These are phyloP conservation scores for Sicyos baderoa DNA, from an alignment of 306 rosid genomes.

Conservation along the genomic window DNA sequence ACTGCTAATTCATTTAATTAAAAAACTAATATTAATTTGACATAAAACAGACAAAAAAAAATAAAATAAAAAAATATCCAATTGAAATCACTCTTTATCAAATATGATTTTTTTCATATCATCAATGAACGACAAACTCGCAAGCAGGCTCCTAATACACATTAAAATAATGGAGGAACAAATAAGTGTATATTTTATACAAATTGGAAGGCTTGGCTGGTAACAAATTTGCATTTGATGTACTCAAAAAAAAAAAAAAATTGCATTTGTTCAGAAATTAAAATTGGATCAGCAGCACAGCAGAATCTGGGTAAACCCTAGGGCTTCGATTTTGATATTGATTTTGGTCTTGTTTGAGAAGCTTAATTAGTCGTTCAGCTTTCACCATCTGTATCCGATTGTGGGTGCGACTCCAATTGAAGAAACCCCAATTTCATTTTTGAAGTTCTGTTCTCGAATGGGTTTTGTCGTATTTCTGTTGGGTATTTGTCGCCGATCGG, in stretches of 20 bases:
- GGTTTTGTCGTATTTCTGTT: slow-evolving; percentile 29
- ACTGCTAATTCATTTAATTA: too few species aligned
- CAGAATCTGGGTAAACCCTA: neutral
- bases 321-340: slow-evolving; percentile 3
- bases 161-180: neutral
- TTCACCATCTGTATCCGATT: slow-evolving; percentile 65
- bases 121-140: too few species aligned
- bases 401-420: slow-evolving; percentile 55
- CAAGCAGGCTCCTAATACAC: neutral
- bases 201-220: neutral
- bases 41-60: too few species aligned
- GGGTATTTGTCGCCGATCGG: slow-evolving; percentile 28
- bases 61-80: too few species aligned
- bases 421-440: slow-evolving; percentile 53
- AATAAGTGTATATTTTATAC: neutral
- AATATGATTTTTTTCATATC: neutral
- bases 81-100: too few species aligned
- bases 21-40: too few species aligned
- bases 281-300: neutral
- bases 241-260: too few species aligned
- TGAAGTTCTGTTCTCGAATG: slow-evolving; percentile 38
- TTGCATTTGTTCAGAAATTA: neutral
- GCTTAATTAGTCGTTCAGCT: slow-evolving; percentile 69
- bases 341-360: slow-evolving; percentile 29
- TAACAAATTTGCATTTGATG: too few species aligned